Base-by-base conservation (phyloP, 371 early-diverging fungal species). In the Mortierella sp. region DNA sequence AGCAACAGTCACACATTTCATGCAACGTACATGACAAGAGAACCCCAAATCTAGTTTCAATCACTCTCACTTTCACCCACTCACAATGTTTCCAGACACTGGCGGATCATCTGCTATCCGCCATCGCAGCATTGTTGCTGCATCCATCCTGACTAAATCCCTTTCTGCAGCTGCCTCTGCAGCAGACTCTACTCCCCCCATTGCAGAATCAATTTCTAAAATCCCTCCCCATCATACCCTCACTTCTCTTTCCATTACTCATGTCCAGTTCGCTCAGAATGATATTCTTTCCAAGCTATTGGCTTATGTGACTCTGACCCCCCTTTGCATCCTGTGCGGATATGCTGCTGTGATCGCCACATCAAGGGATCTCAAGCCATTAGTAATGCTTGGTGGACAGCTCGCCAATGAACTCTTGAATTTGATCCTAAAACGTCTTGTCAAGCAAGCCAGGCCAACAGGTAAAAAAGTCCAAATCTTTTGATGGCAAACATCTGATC, bases 361-460 rank as follows among this genome's bases (percentile, higher is more conserved):
- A n/a, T 84, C 94, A 22, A 90, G 97, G 20, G 96, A 97, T 73
- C 45, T 94, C 3, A 88, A 91, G n/a, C 90, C 91, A 2, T 83
- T 90, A 11, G 60, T 93, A 6, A 91, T 96, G 88, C 80, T 96
- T 18, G 54, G 80, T 0, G 98, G 98, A 0, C 97, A 97, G 84
- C 83, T 97, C 3, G 40, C 83, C 12, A 95, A 95, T 80, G 98
- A 97, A 85, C 87, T 68, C 2, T 45, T 96, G 40, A 97, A 96
- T 73, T 78, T 86, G 37, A 75, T 89, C 0, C 83, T 96, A 16
- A 98, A 98, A 84, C 84, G 86, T 58, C 66, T 78, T 22, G 85
- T 96, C 51, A 87, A 88, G 57, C 86, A 95, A 66, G 89, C 91
- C 16, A 88, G 98, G 68, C 97, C 97, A 0, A 86, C 90, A 67